A percentile compares a stretch with the other conserved stretches of the same genome.
phyloP scores from a whole-genome alignment of 2,329 filamentous ascomycete genomes.

The Daldinia eschscholtzii region DNA sequence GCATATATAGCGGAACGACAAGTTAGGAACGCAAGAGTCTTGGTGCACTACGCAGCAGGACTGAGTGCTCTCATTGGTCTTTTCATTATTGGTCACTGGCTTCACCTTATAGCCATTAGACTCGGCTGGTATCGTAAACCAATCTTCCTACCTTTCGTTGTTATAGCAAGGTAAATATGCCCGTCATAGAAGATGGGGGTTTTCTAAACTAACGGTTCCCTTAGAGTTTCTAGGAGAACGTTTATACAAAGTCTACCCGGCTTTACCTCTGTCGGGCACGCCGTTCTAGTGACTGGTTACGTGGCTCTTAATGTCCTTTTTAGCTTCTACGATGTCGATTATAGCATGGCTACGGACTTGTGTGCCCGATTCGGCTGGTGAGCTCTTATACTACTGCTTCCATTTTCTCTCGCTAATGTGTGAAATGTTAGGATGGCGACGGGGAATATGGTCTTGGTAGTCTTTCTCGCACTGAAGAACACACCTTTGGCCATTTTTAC shows the following conservation, averaged over 20 bases:
- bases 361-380: conserved; percentile 53
- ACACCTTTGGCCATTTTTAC: conserved; percentile 60
- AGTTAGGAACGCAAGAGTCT: conserved; percentile 32
- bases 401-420: conserved; percentile 31
- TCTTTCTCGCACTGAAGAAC: conserved; percentile 63
- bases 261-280: conserved; percentile 57
- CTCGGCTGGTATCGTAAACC: conserved; percentile 34
- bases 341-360: conserved; percentile 45
- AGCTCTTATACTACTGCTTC: conserved; percentile 17
- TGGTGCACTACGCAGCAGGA: conserved; percentile 44
- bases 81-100: conserved; percentile 49
- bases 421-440: conserved; percentile 58
- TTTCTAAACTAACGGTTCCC: conserved; percentile 16
- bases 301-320: conserved; percentile 54
- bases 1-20: conserved; percentile 36
- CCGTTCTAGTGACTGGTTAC: conserved; percentile 52
- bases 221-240: conserved; percentile 42
- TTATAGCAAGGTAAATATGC: conserved; percentile 44
- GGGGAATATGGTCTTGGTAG: conserved; percentile 59
- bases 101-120: conserved; percentile 36
- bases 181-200: not conserved
- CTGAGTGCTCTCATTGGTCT: conserved; percentile 46
- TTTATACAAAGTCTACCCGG: conserved; percentile 53
- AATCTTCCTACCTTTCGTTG: conserved; percentile 43
- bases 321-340: conserved; percentile 50